A percentile compares a stretch with the other conserved stretches of the same genome.
phyloP scores from a whole-genome alignment of 23 red algal genomes.

The Gracilariopsis chorda region DNA sequence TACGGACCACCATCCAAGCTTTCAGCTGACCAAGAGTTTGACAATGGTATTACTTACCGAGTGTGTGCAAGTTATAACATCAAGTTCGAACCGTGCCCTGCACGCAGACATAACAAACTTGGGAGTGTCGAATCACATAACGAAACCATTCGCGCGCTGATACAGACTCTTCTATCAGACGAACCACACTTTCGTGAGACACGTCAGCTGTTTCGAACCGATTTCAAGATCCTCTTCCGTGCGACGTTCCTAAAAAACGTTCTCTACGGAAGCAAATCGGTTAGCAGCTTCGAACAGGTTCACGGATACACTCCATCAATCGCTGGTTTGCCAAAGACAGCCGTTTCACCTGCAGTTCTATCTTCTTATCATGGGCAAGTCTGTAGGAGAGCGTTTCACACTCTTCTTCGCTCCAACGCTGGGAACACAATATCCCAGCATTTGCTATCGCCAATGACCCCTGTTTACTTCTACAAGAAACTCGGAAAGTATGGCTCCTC shows the following conservation, averaged over 20 bases:
- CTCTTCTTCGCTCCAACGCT: background rate
- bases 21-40: background rate
- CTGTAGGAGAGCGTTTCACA: background rate
- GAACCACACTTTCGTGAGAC: background rate
- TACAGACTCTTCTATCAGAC: background rate
- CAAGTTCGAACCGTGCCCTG: background rate
- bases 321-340: background rate
- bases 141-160: background rate
- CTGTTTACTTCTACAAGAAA: background rate
- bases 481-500: background rate
- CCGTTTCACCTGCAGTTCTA: background rate
- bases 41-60: background rate
- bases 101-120: background rate
- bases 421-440: background rate
- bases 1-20: background rate
- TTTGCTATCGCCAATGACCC: background rate
- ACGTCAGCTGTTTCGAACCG: too few species aligned
- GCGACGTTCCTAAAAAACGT: background rate
- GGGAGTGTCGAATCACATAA: background rate
- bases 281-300: background rate
- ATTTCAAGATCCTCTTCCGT: background rate
- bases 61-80: background rate
- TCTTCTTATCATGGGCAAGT: background rate
- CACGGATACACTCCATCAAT: background rate
- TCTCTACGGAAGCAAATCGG: background rate